Conservation (phyloP, 495 filamentous ascomycete genomes). For the Opeltia flavorubescens region DNA sequence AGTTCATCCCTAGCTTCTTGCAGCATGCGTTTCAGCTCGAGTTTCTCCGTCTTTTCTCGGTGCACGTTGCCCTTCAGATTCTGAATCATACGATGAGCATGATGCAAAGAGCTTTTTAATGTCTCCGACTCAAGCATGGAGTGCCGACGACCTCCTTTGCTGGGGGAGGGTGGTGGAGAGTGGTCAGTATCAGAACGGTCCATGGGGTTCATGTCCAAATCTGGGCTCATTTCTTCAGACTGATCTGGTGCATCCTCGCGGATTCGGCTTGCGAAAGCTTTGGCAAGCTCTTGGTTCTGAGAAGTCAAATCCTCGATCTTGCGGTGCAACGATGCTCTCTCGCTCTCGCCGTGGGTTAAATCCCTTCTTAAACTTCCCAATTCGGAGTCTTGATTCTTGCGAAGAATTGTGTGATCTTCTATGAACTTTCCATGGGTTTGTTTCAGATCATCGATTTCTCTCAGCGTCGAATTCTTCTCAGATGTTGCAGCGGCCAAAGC, state of each 20-base stretch:
- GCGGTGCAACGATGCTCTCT: slow-evolving; percentile 56
- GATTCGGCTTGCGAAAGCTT: slow-evolving; percentile 54
- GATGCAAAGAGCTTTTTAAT: slow-evolving; percentile 78
- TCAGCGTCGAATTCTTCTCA: slow-evolving; percentile 63
- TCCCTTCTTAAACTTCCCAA: slow-evolving; percentile 63
- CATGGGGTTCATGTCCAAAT: slow-evolving; percentile 47
- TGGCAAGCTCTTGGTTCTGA: slow-evolving; percentile 82
- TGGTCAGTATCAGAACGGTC: slow-evolving; percentile 71
- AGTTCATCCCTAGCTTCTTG: slow-evolving; percentile 92
- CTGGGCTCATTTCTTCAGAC: slow-evolving; percentile 39
- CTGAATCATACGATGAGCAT: slow-evolving; percentile 92
- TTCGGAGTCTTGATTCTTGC: slow-evolving; percentile 82
- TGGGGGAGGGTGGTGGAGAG: slow-evolving; percentile 78
- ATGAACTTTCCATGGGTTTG: slow-evolving; percentile 57
- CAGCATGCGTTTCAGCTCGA: slow-evolving; percentile 87
- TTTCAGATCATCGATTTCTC: slow-evolving; percentile 80
- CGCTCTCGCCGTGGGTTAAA: slow-evolving; percentile 57
- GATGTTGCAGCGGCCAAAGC: slow-evolving; percentile 48
- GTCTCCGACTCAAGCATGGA: slow-evolving; percentile 86
- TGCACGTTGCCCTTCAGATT: slow-evolving; percentile 87
- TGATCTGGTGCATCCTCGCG: slow-evolving; percentile 49
- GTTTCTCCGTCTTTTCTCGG: slow-evolving; percentile 94
- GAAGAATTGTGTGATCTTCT: slow-evolving; percentile 59
- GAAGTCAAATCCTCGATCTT: slow-evolving; percentile 74
- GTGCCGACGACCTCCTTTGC: slow-evolving; percentile 82